phyloP scores from a whole-genome alignment of 805 yeast species.

The Candida ovalis region DNA sequence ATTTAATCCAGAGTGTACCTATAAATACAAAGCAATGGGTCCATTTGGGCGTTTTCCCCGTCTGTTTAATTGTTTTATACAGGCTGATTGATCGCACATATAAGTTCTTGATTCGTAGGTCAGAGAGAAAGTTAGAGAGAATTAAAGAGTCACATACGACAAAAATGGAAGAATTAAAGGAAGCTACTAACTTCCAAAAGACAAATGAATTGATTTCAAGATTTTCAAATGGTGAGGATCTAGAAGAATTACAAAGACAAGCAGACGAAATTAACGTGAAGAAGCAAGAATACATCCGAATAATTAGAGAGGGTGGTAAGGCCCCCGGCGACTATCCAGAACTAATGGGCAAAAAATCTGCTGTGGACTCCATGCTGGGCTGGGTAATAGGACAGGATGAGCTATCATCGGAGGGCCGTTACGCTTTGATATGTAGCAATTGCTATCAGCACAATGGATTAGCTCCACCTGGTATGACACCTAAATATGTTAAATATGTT shows the following conservation, averaged over 20 bases:
- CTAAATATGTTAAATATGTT: conserved; percentile 47
- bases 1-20: conserved; percentile 1
- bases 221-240: conserved; percentile 51
- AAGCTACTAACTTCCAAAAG: conserved; percentile 66
- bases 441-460: conserved; percentile 75
- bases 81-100: conserved; percentile 14
- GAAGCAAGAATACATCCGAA: conserved; percentile 35
- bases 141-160: conserved; percentile 34
- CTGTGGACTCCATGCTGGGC: conserved; percentile 36
- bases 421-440: conserved; percentile 66
- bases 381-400: conserved; percentile 61
- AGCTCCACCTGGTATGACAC: conserved; percentile 65
- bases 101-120: conserved; percentile 19
- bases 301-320: conserved; percentile 28
- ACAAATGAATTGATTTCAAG: conserved; percentile 71
- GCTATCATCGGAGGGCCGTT: conserved; percentile 52
- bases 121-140: conserved; percentile 22
- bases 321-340: conserved; percentile 9
- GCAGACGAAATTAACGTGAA: conserved; percentile 41
- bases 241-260: conserved; percentile 35
- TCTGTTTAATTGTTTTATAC: conserved; percentile 12
- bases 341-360: conserved; percentile 2
- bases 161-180: conserved; percentile 32
- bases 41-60: conserved; percentile 11
- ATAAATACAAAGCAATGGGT: conserved; percentile 4